Percentiles rank a stretch among this genome's conserved stretches.
These are phyloP conservation scores for Ceratocystis colombiana DNA, from an alignment of 2,329 filamentous ascomycete genomes.

Conservation along the genomic window DNA sequence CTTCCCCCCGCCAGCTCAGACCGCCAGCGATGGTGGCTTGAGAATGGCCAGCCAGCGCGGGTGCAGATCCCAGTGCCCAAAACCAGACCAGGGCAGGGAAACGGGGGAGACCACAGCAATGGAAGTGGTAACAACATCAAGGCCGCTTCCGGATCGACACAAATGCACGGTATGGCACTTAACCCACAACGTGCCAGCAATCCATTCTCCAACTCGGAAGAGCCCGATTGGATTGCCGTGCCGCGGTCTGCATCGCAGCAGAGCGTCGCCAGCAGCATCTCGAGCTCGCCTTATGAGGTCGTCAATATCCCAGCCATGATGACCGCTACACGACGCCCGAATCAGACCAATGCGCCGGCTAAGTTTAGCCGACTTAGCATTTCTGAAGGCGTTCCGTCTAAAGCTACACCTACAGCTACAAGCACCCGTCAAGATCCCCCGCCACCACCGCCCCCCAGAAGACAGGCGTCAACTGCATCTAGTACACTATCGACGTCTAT, in stretches of 20 bases:
- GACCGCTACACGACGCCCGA: constrained; percentile 4
- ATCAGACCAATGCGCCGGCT: constrained; percentile 32
- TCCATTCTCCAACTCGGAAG: constrained; percentile 60
- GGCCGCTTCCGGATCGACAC: constrained; percentile 31
- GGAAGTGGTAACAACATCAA: constrained; percentile 31
- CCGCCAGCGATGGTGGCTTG: constrained; percentile 60
- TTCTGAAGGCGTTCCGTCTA: constrained; percentile 32
- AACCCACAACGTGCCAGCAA: constrained; percentile 71
- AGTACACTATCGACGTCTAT: constrained; percentile 24
- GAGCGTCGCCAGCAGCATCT: constrained; percentile 47
- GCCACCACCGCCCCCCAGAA: constrained; percentile 40
- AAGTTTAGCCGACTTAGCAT: constrained; percentile 39
- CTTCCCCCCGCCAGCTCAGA: constrained; percentile 58
- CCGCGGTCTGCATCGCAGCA: constrained; percentile 45
- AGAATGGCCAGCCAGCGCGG: constrained; percentile 62
- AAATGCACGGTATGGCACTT: constrained; percentile 41
- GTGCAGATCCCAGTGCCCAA: constrained; percentile 59
- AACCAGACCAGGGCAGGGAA: constrained; percentile 27
- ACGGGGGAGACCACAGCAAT: too few relatives aligned
- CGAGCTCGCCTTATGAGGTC: constrained; percentile 50
- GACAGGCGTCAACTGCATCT: constrained; percentile 30
- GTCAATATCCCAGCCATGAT: constrained; percentile 38
- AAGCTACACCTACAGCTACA: constrained; percentile 28
- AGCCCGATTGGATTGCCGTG: constrained; percentile 74
- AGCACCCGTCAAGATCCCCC: constrained; percentile 29